Percentiles rank a stretch among this genome's conserved stretches.
Conservation (phyloP, 2,329 filamentous ascomycete species). For the Cordyceps farinosa region DNA sequence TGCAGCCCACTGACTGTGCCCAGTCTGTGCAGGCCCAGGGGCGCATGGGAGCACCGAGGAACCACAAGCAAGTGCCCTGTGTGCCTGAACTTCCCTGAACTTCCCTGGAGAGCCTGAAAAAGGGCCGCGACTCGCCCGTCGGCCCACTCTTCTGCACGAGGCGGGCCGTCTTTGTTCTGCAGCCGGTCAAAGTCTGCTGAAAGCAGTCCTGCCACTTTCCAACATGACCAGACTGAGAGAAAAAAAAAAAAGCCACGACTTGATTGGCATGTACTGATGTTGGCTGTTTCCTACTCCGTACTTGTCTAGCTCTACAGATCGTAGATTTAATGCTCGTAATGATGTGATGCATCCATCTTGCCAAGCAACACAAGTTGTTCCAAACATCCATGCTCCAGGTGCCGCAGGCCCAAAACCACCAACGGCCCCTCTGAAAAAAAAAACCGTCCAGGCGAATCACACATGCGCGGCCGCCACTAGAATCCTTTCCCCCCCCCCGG, state of each 20-base stretch:
- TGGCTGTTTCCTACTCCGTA: too few relatives aligned
- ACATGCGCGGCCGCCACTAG: not conserved
- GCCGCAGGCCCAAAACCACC: not conserved
- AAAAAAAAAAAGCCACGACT: too few relatives aligned
- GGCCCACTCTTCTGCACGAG: not conserved
- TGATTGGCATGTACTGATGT: too few relatives aligned
- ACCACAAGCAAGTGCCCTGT: not conserved
- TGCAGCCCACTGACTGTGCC: not conserved
- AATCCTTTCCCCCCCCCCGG: too few relatives aligned
- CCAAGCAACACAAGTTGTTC: not conserved
- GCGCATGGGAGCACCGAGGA: too few relatives aligned
- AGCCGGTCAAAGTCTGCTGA: too few relatives aligned
- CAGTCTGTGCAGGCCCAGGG: not conserved
- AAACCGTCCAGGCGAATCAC: not conserved
- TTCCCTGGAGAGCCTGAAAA: not conserved
- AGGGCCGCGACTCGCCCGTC: not conserved
- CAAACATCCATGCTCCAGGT: not conserved
- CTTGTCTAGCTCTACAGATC: too few relatives aligned
- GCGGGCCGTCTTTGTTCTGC: too few relatives aligned
- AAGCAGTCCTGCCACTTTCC: too few relatives aligned
- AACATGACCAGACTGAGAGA: too few relatives aligned
- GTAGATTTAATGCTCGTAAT: too few relatives aligned
- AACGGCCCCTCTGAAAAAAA: not conserved
- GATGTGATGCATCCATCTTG: not conserved
- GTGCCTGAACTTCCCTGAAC: too few relatives aligned